Base-by-base conservation (phyloP, 352 stramenopile genomes). In the Globisporangium okanoganense region DNA sequence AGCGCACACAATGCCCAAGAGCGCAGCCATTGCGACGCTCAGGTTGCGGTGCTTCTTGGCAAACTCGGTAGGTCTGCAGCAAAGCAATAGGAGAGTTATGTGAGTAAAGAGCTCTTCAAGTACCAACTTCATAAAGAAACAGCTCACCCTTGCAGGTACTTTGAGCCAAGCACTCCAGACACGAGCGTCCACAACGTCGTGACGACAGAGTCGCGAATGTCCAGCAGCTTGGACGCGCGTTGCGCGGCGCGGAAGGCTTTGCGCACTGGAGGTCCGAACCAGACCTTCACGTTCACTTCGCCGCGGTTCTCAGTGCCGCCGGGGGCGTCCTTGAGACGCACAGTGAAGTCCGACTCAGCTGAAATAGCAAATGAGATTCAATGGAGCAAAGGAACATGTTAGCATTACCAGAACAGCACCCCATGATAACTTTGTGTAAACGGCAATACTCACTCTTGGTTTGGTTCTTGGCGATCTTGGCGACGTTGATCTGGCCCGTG, bases 31-130 rank as follows among this genome's bases (percentile, higher is more conserved):
- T 16, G 75, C 76, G 29, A 90, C 65, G 33, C 82, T 87, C 33
- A 92, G 44, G 63, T 86, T 88, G 49, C 81, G 82, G 72, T 94
- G 81, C 58, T 82, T 85, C 75, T 89, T 91, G 14, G 83, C 65
- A 44, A 79, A 88, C 50, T 90, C 81, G 27, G 63, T 73, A 1
- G 84, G 84, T 1, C 74, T 83, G 18, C 18, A 51, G 5, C 13
- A 35, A 47, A 6, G 41, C 22, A 53, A 66, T 29, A 22, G n/a
- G n/a, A n/a, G 6, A 27, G 18, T 31, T 22, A 20, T 27, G 29
- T 56, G 13, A 56, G 31, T 56, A n/a, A 20, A 22, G 40, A 45
- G 40, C 5, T 22, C 16, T 45, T 10, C 16, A 10, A 45, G 5
- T 20, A 22, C 6, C 40, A 45, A 2, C 18, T 22, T 20, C 25